phyloP scores from a whole-genome alignment of 169 alveolate species.

The Eimeria maxima region DNA sequence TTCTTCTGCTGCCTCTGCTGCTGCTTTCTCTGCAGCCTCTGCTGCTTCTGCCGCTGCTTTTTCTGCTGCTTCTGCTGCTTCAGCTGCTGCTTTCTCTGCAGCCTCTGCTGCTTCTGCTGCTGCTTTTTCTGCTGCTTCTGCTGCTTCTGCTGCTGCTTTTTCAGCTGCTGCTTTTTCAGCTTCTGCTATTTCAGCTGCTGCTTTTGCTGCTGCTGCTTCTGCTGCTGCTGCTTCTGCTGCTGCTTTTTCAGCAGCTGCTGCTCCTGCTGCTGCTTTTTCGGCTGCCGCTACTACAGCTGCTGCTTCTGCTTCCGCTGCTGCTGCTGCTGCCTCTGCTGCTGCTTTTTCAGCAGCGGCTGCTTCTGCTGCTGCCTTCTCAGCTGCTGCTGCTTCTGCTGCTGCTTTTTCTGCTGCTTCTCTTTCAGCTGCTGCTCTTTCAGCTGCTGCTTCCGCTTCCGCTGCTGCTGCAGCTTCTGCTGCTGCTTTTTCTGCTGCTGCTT shows the following conservation, averaged over 20 bases:
- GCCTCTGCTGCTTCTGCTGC: not conserved
- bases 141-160: slow-evolving; percentile 11
- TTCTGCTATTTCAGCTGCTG: slow-evolving; percentile 9
- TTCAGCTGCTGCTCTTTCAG: not conserved
- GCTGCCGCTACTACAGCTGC: not conserved
- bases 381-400: not conserved
- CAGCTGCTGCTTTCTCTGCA: not conserved
- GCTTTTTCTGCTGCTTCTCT: not conserved
- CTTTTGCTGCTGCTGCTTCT: not conserved
- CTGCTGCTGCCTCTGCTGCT: not conserved
- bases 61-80: not conserved
- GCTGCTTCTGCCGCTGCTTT: not conserved
- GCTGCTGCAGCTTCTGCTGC: not conserved
- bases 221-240: not conserved
- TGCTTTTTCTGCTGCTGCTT: not conserved
- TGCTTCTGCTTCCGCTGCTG: not conserved
- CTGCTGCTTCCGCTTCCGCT: not conserved
- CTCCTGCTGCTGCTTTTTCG: not conserved
- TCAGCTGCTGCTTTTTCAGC: slow-evolving; percentile 4
- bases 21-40: not conserved
- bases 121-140: not conserved
- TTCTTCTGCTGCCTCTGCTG: not conserved
- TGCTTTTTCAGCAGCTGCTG: not conserved
- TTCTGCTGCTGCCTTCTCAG: not conserved
- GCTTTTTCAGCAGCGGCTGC: not conserved